Base-by-base conservation (phyloP, 352 stramenopile species). In the Phytophthora pinifolia region DNA sequence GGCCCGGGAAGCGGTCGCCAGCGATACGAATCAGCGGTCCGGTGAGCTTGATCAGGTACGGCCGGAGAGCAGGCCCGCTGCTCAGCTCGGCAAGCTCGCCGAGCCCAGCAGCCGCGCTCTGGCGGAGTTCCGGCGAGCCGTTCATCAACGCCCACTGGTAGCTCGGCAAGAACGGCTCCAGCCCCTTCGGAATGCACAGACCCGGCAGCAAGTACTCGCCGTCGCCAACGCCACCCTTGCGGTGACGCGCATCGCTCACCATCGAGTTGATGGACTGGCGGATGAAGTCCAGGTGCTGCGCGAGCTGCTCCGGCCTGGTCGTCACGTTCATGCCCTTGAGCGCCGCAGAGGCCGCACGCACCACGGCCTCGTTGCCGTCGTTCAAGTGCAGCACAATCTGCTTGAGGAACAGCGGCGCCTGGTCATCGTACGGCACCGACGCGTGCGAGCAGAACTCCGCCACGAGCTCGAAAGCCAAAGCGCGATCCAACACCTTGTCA, bases 81-180 rank as follows among this genome's bases (percentile, higher is more conserved):
- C 97, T 98, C 29, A 99, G 72, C 54, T 91, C 75, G 42, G 99
- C 97, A 32, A 99, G 83, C 76, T 99, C 97, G 20, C 96, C 97
- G 22, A 99, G 83, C 48, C 96, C 96, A 34, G 86, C 79, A 29
- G 98, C 97, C 9, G 97, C 95, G 32, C 78, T 92, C 59, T 98
- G 90, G 1, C 89, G 85, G 41, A 87, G 60, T 58, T 97, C 86
- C 1, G 86, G 79, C 0, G 75, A 80, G 15, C 96, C 97, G 68
- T 99, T 98, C 71, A 99, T 95, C 57, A 99, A 89, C 62, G 94
- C 97, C 65, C 97, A 90, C 73, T 99, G 96, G 65, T 99, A 99
- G 56, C 98, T 98, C 18, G 97, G 96, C 56, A 99, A 64, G 57
- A 99, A 94, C 41, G 97, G 96, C 66, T 99, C 96, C 10, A 99